These are phyloP conservation scores for Amphicarpaea edgeworthii DNA, from an alignment of 306 rosid genomes.

Conservation along the genomic window DNA sequence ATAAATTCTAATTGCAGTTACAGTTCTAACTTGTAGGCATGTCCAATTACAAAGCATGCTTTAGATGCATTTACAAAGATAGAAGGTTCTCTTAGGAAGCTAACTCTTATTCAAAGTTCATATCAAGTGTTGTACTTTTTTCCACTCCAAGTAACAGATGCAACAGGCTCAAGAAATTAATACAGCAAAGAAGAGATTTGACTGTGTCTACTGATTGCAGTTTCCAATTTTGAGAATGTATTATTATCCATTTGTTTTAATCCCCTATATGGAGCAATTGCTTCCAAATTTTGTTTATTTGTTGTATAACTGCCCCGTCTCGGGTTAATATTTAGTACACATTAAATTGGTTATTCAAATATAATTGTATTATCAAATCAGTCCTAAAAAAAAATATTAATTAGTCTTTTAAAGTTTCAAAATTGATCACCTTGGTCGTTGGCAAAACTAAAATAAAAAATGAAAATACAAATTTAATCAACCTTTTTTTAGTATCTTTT, in stretches of 20 bases:
- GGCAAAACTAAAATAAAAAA: neutral
- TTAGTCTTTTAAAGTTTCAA: neutral
- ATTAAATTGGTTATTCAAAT: neutral
- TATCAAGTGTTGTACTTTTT: conserved; percentile 4
- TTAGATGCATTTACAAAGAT: conserved; percentile 30
- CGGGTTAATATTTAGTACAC: neutral
- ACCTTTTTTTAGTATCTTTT: neutral
- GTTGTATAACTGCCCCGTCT: neutral
- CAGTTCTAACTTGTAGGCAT: conserved; percentile 9
- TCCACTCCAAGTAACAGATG: conserved; percentile 6
- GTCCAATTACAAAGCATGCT: conserved; percentile 10
- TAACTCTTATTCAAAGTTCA: conserved; percentile 3
- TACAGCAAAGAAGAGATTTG: conserved; percentile 14
- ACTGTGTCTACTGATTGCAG: neutral
- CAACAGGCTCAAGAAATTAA: conserved; percentile 14
- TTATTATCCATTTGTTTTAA: neutral
- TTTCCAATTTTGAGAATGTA: conserved; percentile 23
- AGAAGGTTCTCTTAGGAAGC: conserved; percentile 38
- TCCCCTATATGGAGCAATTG: conserved; percentile 4
- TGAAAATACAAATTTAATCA: neutral
- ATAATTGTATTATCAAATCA: neutral
- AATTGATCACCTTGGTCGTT: neutral
- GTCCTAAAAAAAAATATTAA: too few relatives aligned
- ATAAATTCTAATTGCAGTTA: neutral
- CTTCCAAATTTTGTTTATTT: conserved; percentile 25